Conservation (phyloP, 2,329 filamentous ascomycete genomes). For the Aspergillus neoniger region DNA sequence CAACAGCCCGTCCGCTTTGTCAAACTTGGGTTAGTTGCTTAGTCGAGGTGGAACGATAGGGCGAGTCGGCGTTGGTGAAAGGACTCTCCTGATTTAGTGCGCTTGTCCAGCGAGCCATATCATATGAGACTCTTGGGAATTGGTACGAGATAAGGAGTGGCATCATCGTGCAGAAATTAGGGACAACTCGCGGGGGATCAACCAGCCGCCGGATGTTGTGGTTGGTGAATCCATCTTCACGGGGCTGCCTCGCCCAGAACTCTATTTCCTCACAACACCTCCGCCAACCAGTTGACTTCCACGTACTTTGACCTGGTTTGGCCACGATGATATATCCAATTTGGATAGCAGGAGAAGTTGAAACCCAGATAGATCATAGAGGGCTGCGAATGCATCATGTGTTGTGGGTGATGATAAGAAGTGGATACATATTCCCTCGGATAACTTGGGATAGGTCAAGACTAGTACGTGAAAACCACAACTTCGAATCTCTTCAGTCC, state of each 20-base stretch:
- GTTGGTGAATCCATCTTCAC: background rate
- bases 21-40: slow-evolving; percentile 4
- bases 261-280: background rate
- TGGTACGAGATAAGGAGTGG: background rate
- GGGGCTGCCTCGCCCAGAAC: background rate
- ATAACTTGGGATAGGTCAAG: too few relatives aligned
- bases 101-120: background rate
- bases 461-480: too few relatives aligned
- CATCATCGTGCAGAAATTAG: background rate
- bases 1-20: background rate
- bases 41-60: background rate
- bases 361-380: background rate
- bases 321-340: background rate
- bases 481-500: too few relatives aligned
- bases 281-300: background rate
- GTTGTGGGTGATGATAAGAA: background rate
- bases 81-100: background rate
- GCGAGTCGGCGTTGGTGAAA: background rate
- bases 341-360: background rate
- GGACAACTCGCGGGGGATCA: background rate
- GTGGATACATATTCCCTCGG: background rate
- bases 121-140: background rate
- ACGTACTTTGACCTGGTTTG: background rate
- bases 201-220: background rate
- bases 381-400: background rate